Conservation (phyloP, 1,139 yeast genomes). For the Sugiyamaella japonica region DNA sequence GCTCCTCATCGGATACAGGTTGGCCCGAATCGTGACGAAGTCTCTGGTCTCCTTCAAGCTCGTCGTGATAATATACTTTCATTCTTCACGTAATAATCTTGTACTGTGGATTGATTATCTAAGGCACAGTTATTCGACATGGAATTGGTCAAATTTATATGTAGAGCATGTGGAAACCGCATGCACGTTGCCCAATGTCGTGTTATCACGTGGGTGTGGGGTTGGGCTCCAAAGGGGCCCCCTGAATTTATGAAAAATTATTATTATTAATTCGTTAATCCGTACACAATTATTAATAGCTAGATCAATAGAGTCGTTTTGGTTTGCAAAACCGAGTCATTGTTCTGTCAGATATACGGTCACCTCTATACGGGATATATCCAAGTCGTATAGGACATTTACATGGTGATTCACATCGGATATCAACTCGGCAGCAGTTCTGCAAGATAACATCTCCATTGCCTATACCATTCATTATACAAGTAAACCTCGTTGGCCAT, state of each 20-base stretch:
- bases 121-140: background rate
- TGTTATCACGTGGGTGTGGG: background rate
- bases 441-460: background rate
- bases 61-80: slow-evolving; percentile 73
- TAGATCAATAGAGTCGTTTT: too few relatives aligned
- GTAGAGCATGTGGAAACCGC: background rate
- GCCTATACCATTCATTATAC: background rate
- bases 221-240: background rate
- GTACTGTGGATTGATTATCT: background rate
- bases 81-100: slow-evolving; percentile 27
- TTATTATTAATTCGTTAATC: too few relatives aligned
- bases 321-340: too few relatives aligned
- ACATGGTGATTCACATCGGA: too few relatives aligned
- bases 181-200: background rate
- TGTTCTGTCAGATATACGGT: too few relatives aligned
- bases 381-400: too few relatives aligned
- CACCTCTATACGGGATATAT: too few relatives aligned
- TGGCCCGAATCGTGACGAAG: slow-evolving; percentile 69
- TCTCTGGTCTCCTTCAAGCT: slow-evolving; percentile 63
- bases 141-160: background rate
- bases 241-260: background rate
- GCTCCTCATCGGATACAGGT: slow-evolving; percentile 50
- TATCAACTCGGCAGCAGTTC: too few relatives aligned
- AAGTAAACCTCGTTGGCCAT: too few relatives aligned
- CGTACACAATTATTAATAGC: too few relatives aligned